Percentiles rank a stretch among this genome's conserved stretches.
Conservation (phyloP, 75 land plant species). For the Larix kaempferi region DNA sequence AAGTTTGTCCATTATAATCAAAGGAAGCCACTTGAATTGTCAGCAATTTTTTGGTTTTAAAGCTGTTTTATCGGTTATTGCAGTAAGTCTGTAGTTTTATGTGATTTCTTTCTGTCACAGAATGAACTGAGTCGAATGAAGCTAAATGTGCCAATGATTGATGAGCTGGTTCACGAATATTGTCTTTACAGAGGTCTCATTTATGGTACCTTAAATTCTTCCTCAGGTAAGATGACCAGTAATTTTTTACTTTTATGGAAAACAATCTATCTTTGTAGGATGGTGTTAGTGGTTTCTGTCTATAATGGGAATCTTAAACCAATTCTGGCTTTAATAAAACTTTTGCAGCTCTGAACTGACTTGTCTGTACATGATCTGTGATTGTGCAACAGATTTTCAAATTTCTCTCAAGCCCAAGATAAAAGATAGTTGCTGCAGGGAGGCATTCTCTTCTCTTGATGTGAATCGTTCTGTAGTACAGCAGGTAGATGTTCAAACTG, state of each 20-base stretch:
- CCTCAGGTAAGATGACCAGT: slow-evolving; percentile 18
- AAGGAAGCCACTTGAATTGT: background rate
- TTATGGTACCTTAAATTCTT: slow-evolving; percentile 25
- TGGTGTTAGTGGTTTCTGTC: background rate
- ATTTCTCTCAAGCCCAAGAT: slow-evolving; percentile 6
- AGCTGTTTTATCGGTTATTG: background rate
- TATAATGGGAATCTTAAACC: background rate
- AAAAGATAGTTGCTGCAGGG: background rate
- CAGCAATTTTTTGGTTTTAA: background rate
- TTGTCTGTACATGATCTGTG: background rate
- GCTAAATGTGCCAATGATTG: slow-evolving; percentile 60
- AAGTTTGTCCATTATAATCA: background rate
- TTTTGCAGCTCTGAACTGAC: background rate
- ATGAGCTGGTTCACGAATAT: slow-evolving; percentile 92
- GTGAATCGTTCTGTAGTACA: background rate
- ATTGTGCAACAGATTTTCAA: background rate
- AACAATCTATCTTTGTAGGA: background rate
- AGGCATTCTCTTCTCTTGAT: background rate
- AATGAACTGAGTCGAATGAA: slow-evolving; percentile 93
- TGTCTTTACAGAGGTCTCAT: slow-evolving; percentile 94
- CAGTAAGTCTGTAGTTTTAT: background rate
- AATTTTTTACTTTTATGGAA: background rate
- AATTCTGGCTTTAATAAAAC: too few relatives aligned
- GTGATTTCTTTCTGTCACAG: slow-evolving; percentile 31
- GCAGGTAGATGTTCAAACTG: background rate